These are phyloP conservation scores for Trichosporon inkin DNA, from an alignment of 1,284 basidiomycete genomes.

Conservation along the genomic window DNA sequence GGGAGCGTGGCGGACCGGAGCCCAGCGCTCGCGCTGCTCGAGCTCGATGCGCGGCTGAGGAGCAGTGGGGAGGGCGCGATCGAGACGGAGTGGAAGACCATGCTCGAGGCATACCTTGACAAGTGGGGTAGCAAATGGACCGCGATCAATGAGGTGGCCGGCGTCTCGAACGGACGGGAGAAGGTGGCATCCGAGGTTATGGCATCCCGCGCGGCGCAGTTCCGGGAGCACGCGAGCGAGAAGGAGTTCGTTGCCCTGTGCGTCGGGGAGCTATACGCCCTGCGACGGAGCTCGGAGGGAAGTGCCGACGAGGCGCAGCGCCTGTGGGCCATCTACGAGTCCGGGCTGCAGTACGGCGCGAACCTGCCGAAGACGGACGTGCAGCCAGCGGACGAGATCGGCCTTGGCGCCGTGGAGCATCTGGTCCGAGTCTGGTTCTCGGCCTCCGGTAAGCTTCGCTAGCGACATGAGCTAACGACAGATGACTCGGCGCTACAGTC, in stretches of 20 bases:
- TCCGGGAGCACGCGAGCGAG: constrained; percentile 24
- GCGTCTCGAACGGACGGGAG: constrained; percentile 10
- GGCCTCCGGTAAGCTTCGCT: constrained; percentile 8
- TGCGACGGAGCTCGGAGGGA: constrained; percentile 12
- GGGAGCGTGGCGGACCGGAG: constrained; percentile 26
- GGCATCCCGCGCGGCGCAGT: not conserved
- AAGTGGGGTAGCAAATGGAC: constrained; percentile 38
- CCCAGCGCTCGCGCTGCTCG: constrained; percentile 33
- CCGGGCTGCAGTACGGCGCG: constrained; percentile 33
- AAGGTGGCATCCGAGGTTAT: constrained; percentile 5
- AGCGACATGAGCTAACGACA: not conserved
- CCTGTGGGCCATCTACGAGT: constrained; percentile 34
- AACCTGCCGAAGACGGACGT: constrained; percentile 40
- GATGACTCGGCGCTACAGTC: constrained; percentile 22
- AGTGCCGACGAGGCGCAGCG: constrained; percentile 17
- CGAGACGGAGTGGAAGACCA: constrained; percentile 24
- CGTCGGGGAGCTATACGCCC: constrained; percentile 28
- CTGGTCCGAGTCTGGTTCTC: constrained; percentile 26
- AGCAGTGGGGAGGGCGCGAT: constrained; percentile 3
- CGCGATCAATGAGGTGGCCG: constrained; percentile 34
- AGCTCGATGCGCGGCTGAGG: constrained; percentile 24
- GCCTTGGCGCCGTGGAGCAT: constrained; percentile 31
- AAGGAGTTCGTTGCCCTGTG: constrained; percentile 26
- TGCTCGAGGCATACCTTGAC: constrained; percentile 29
- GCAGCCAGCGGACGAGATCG: constrained; percentile 37